Evolutionary conservation across 108 stramenopile species (phyloP).

Genomic region (Epithemia pelagica): DNA sequence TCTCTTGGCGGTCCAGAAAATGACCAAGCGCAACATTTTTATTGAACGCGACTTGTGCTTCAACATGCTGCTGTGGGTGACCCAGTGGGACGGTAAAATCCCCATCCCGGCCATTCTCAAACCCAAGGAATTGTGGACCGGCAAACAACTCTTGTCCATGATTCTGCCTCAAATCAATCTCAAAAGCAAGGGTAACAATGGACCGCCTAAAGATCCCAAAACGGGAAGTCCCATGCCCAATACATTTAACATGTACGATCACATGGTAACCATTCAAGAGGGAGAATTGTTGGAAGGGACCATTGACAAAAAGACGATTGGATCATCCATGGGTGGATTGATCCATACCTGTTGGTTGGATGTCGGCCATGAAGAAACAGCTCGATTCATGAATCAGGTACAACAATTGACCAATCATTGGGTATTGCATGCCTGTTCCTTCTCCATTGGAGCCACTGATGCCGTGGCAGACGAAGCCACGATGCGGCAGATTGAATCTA

Average conservation of each 20-base stretch:
- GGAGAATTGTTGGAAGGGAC: conserved; percentile 90
- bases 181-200: conserved; percentile 93
- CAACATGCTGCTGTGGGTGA: conserved; percentile 91
- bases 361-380: conserved; percentile 56
- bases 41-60: conserved; percentile 80
- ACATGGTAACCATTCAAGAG: conserved; percentile 87
- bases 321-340: conserved; percentile 92
- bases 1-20: conserved; percentile 88
- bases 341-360: conserved; percentile 89
- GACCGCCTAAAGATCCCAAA: conserved; percentile 57
- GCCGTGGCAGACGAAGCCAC: conserved; percentile 94
- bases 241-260: conserved; percentile 91
- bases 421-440: conserved; percentile 89
- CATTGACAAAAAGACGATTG: conserved; percentile 94
- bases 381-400: conserved; percentile 92
- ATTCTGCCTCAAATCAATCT: conserved; percentile 82
- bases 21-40: conserved; percentile 93
- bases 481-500: conserved; percentile 75
- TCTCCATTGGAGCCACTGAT: conserved; percentile 97
- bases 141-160: conserved; percentile 89
- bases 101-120: conserved; percentile 89
- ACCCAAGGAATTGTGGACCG: conserved; percentile 94
- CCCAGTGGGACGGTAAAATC: conserved; percentile 83
- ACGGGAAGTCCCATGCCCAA: too few species aligned
- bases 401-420: conserved; percentile 84